Percentiles rank a stretch among this genome's conserved stretches.
Evolutionary conservation across 2,329 filamentous ascomycete genomes (phyloP).

Genomic region (Stagonosporopsis vannaccii): DNA sequence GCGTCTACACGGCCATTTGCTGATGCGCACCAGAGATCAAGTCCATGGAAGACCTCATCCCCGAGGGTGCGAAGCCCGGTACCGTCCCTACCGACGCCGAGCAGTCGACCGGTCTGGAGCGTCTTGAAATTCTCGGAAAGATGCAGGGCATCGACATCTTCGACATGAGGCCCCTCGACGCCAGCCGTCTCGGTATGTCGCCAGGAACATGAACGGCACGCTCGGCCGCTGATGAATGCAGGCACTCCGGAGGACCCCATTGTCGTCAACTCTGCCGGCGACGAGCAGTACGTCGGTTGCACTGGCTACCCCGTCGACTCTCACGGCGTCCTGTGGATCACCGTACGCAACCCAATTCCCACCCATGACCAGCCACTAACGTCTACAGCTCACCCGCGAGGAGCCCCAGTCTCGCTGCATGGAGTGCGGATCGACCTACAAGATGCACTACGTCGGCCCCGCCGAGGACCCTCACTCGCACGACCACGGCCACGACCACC

Average conservation of each 20-base stretch:
- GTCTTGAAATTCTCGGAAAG: conserved; percentile 98
- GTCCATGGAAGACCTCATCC: conserved; percentile 79
- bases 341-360: conserved; percentile 61
- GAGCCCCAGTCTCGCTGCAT: conserved; percentile 94
- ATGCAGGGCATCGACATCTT: conserved; percentile 98
- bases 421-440: conserved; percentile 95
- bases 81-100: conserved; percentile 93
- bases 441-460: conserved; percentile 96
- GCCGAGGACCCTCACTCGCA: conserved; percentile 73
- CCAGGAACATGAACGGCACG: too few species aligned
- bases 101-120: conserved; percentile 96
- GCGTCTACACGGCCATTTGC: conserved; percentile 27
- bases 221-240: conserved; percentile 47
- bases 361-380: conserved; percentile 7
- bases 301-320: conserved; percentile 93
- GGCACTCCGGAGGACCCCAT: conserved; percentile 89
- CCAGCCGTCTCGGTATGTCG: conserved; percentile 79
- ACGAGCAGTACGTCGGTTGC: conserved; percentile 97
- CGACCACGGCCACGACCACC: conserved; percentile 58
- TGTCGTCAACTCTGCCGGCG: conserved; percentile 85
- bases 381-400: conserved; percentile 76
- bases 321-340: conserved; percentile 89
- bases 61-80: conserved; percentile 81
- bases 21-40: conserved; percentile 75
- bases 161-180: conserved; percentile 95